Conservation (phyloP, 768 basidiomycete genomes). For the Gloeopeniophorella convolvens region DNA sequence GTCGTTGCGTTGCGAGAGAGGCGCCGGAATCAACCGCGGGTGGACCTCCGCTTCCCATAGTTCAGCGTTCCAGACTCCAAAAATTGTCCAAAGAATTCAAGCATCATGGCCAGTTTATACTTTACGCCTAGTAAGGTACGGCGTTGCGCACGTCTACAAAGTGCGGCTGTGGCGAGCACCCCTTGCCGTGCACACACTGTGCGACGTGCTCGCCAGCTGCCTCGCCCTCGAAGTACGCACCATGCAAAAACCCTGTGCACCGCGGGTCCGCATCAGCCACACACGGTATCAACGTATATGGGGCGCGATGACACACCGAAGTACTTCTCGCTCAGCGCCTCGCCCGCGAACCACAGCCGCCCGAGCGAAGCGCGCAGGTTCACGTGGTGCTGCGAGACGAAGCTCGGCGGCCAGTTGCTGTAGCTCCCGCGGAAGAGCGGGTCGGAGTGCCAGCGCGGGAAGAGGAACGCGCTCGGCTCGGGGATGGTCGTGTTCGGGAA, state of each 20-base stretch:
- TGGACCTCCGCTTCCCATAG: too few species aligned
- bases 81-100: too few species aligned
- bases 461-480: conserved; percentile 44
- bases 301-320: too few species aligned
- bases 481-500: conserved; percentile 47
- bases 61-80: too few species aligned
- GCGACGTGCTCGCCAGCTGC: conserved; percentile 20
- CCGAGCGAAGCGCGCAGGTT: conserved; percentile 48
- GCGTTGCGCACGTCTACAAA: conserved; percentile 16
- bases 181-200: conserved; percentile 22
- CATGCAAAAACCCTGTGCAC: conserved; percentile 24
- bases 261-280: neutral
- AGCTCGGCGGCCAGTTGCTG: conserved; percentile 59
- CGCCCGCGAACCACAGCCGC: conserved; percentile 54
- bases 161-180: conserved; percentile 4
- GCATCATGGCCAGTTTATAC: too few species aligned
- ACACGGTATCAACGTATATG: conserved; percentile 20
- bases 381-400: conserved; percentile 43
- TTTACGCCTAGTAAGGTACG: too few species aligned
- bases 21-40: too few species aligned
- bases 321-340: conserved; percentile 48
- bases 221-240: conserved; percentile 29
- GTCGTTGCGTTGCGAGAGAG: too few species aligned
- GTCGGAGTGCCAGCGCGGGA: conserved; percentile 46
- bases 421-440: conserved; percentile 52